A percentile compares a stretch with the other conserved stretches of the same genome.
Evolutionary conservation across 495 filamentous ascomycete species (phyloP).

Genomic region (Thozetella sp.): DNA sequence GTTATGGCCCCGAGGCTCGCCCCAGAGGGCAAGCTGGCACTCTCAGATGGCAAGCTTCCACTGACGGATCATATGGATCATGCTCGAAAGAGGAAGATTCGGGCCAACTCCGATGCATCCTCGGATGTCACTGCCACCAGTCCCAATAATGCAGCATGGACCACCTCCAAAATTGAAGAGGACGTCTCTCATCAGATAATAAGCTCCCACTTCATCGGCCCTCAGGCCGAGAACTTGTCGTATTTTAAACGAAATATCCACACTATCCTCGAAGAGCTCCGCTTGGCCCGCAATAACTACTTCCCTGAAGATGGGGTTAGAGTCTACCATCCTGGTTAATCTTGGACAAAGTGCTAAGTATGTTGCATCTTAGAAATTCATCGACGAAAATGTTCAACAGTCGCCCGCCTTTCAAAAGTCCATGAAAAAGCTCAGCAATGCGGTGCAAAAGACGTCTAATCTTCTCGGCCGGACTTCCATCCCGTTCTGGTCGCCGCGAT

Average conservation of each 20-base stretch:
- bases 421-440: conserved; percentile 23
- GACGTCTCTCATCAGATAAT: conserved; percentile 33
- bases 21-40: too few species aligned
- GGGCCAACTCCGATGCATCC: too few species aligned
- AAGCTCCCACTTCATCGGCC: conserved; percentile 43
- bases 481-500: conserved; percentile 47
- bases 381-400: conserved; percentile 23
- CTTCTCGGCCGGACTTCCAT: conserved; percentile 37
- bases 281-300: conserved; percentile 27
- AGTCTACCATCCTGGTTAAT: too few species aligned
- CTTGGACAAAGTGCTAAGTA: too few species aligned
- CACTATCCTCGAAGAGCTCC: conserved; percentile 32
- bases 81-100: too few species aligned
- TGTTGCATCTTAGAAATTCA: conserved; percentile 33
- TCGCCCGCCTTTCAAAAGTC: conserved; percentile 25
- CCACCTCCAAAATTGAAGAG: too few species aligned
- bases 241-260: conserved; percentile 35
- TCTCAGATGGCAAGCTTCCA: too few species aligned
- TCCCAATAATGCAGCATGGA: too few species aligned
- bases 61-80: too few species aligned
- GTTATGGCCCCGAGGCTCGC: too few species aligned
- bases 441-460: conserved; percentile 18
- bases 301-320: conserved; percentile 29
- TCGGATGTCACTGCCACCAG: too few species aligned
- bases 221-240: conserved; percentile 38